These are phyloP conservation scores for Liquidambar formosana DNA, from an alignment of 164 flowering plant species.

Conservation along the genomic window DNA sequence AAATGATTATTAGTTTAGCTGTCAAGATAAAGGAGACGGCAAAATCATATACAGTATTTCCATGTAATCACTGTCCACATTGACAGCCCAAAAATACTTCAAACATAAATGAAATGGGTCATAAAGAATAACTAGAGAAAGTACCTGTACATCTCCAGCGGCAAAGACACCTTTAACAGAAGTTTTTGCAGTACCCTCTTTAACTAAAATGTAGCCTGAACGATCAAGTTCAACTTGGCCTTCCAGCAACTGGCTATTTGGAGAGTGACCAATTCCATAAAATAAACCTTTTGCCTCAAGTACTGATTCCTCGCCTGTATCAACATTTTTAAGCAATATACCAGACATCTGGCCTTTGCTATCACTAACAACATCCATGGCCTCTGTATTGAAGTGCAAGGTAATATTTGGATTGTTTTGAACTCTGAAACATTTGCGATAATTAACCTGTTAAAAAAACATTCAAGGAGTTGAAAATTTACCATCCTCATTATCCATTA, in stretches of 20 bases:
- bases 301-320: conserved; percentile 78
- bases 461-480: conserved; percentile 87
- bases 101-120: too few species aligned
- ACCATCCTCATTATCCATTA: conserved; percentile 38
- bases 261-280: conserved; percentile 97
- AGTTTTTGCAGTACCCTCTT: conserved; percentile 82
- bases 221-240: conserved; percentile 87
- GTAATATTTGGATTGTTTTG: conserved; percentile 93
- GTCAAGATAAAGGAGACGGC: too few species aligned
- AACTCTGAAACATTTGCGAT: conserved; percentile 99
- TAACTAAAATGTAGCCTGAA: conserved; percentile 77
- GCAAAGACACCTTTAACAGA: conserved; percentile 95
- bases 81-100: too few species aligned
- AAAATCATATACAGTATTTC: too few species aligned
- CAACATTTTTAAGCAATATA: conserved; percentile 58
- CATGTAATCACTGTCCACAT: too few species aligned
- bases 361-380: conserved; percentile 87
- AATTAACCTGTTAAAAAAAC: conserved; percentile 99
- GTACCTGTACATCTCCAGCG: conserved; percentile 99
- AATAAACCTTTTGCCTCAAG: conserved; percentile 89
- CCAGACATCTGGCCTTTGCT: conserved; percentile 96
- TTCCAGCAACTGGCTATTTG: conserved; percentile 86
- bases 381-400: conserved; percentile 93
- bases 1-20: too few species aligned
- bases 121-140: not conserved